These are phyloP conservation scores for Xylariaceae sp. DNA, from an alignment of 2,329 filamentous ascomycete genomes.

Conservation along the genomic window DNA sequence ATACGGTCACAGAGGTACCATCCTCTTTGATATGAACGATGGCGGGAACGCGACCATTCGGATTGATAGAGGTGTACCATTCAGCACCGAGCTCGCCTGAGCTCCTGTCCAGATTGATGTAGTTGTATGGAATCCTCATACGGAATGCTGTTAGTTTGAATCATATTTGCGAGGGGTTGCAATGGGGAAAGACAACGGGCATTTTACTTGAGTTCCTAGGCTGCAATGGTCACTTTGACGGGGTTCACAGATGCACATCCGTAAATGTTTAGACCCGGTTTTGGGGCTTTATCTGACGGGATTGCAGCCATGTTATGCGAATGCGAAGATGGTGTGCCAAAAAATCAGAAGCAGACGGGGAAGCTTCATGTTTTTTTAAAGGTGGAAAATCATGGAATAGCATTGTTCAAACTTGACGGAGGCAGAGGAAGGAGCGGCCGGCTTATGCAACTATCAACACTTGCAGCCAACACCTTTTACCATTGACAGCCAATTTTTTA, in stretches of 20 bases:
- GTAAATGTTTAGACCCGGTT: conserved; percentile 36
- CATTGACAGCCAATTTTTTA: too few relatives aligned
- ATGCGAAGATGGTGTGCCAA: too few relatives aligned
- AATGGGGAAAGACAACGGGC: too few relatives aligned
- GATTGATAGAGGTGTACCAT: conserved; percentile 36
- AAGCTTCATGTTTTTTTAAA: too few relatives aligned
- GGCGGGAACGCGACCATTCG: conserved; percentile 33
- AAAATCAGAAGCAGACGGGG: too few relatives aligned
- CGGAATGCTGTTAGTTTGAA: not conserved
- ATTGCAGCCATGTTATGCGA: too few relatives aligned
- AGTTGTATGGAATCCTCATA: conserved; percentile 30
- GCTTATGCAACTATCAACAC: too few relatives aligned
- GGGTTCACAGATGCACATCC: conserved; percentile 30
- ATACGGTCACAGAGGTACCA: conserved; percentile 31
- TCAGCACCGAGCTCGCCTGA: conserved; percentile 25
- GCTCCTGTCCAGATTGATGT: conserved; percentile 27
- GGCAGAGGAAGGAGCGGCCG: too few relatives aligned
- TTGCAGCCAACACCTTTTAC: too few relatives aligned
- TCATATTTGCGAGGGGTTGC: not conserved
- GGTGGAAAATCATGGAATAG: too few relatives aligned
- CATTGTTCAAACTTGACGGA: too few relatives aligned
- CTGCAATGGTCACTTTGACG: conserved; percentile 30
- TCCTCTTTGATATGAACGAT: conserved; percentile 35
- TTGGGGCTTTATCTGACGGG: conserved; percentile 32
- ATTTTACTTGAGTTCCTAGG: conserved; percentile 33